Evolutionary conservation across 2,329 filamentous ascomycete species (phyloP), one percentile per base, ranked within the genome.

Genomic region (Cercospora sojina): DNA sequence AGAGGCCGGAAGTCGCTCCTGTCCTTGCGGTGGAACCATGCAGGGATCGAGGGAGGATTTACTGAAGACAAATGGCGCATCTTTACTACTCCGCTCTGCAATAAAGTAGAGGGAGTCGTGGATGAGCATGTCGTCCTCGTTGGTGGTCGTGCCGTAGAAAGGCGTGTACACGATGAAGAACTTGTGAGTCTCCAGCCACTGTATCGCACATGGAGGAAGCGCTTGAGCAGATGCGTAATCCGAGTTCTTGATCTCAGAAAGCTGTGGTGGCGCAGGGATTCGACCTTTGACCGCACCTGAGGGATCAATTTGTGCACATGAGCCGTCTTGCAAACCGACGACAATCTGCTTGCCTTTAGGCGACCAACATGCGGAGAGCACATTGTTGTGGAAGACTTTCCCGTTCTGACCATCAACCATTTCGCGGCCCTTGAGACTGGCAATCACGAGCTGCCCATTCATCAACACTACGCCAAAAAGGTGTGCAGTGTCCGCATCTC

Each of bases 321-420:
- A 89, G 65, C 95, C 95, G 79, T 97, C 88, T 6, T 84, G 88
- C 72, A 95, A 83, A 16, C 96, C 95, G 71, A 92, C 93, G 53
- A 96, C 89, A 51, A 99, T 83, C 77, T 98, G 94, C 77, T 97
- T 99, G 56, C 95, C 95, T 76, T 90, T 92, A 67, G 88, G 90
- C 78, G 95, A 99, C 95, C 96, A 99, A 64, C 91, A 90, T 5
- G 92, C 86, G 74, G 91, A 95, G 76, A 89, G 93, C 29, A 96
- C 93, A 57, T 90, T 89, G 29, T 86, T 83, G 74, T 89, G 91
- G 69, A 96, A 82, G 0, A 89, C 81, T 74, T 68, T 71, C 0
- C 91, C 91, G 70, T 87, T 87, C 20, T 83, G 73, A 1, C 86
- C 86, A 35, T 82, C 80, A 8, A 85, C 76, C 53, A 92, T 83